Conservation (phyloP, 305 asterid species). For the Petunia hybrid region DNA sequence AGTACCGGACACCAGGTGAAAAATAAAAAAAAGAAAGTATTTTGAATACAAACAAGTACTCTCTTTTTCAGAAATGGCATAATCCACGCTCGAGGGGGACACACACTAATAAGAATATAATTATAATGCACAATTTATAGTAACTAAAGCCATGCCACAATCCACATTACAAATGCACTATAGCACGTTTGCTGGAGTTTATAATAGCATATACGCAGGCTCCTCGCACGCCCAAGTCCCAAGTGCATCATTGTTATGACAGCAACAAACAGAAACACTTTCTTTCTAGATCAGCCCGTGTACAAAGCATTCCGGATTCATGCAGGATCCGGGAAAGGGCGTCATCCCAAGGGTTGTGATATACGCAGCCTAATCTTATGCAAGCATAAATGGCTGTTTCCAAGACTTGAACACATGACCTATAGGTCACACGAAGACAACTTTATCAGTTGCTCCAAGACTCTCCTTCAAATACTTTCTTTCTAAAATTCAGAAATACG, state of each 20-base stretch:
- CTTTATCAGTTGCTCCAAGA: too few relatives aligned
- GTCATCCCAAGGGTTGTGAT: too few relatives aligned
- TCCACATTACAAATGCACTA: slow-evolving; percentile 15
- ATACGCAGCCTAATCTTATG: too few relatives aligned
- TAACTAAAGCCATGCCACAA: background rate
- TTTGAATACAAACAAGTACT: background rate
- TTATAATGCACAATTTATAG: background rate
- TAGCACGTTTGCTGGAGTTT: slow-evolving; percentile 1
- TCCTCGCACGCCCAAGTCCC: slow-evolving; percentile 15
- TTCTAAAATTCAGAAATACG: too few relatives aligned
- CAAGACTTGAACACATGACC: too few relatives aligned
- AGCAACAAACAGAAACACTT: background rate
- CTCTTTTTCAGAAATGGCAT: background rate
- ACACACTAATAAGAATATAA: background rate
- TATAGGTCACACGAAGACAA: too few relatives aligned
- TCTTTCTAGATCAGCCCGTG: too few relatives aligned
- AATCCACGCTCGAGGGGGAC: background rate
- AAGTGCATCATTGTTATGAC: slow-evolving; percentile 22
- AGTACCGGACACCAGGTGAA: too few relatives aligned
- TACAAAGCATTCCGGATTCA: too few relatives aligned
- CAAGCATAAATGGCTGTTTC: too few relatives aligned
- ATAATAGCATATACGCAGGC: background rate
- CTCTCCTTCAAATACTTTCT: too few relatives aligned
- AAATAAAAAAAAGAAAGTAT: background rate
- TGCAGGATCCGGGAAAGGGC: too few relatives aligned